Base-by-base conservation (phyloP, 179 eudicot species). In the Carnegiea gigantea region DNA sequence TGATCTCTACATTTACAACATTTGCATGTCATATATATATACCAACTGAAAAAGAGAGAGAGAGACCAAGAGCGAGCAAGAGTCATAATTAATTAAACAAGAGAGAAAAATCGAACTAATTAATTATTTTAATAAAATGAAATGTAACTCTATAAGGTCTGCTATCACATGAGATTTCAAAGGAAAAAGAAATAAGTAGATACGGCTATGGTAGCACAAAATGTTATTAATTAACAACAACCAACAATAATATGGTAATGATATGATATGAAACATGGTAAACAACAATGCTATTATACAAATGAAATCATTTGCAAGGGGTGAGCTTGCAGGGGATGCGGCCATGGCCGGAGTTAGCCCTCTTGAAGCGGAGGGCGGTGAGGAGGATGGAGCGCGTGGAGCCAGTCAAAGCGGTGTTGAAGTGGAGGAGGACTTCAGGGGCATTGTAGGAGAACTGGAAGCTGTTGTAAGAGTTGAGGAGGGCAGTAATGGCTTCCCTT, bases 401-500 rank as follows among this genome's bases (percentile, higher is more conserved):
- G 1, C 86, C 91, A 13, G 83, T 68, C 20, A 95, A 73, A 2
- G 97, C 99, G 81, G 70, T 54, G 77, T 94, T 92, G 78, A 89
- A 73, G 57, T 78, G 79, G 38, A 79, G 80, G 51, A 92, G 77
- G 13, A 96, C 97, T 20, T 83, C 79, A 0, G 91, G 79, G 48
- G 99, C 87, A 49, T 88, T 86, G 80, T 91, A 96, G 2, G 88
- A 83, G 78, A 92, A 96, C 2, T 81, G 87, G 24, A 92, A 2
- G 80, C 88, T 90, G 82, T 88, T 90, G 85, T 90, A 92, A 10
- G 99, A 94, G 86, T 96, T 96, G 30, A 96, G 90, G 13, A 96
- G 92, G 14, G 99, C 88, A n/a, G 99, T 91, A n/a, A 90, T 88
- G 21, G 84, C 84, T 87, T 96, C 99, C 82, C 99, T 91, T 78